A percentile compares a stretch with the other conserved stretches of the same genome.
Evolutionary conservation across 1,284 basidiomycete species (phyloP).

Genomic region (Austroboletus niveus): DNA sequence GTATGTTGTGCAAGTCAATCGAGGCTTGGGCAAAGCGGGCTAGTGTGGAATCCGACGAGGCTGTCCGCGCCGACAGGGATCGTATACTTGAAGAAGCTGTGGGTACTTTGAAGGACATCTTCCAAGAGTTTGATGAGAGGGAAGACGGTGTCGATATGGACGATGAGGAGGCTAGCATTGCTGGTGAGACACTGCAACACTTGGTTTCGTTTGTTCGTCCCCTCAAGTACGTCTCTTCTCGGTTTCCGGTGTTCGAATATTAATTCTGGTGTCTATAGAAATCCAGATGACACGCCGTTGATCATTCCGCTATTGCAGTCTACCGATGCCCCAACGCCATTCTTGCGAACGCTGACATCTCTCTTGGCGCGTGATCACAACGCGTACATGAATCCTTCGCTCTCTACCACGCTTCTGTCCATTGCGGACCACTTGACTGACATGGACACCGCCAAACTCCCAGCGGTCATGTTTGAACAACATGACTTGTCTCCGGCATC

Average conservation of each 20-base stretch:
- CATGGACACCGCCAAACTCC: conserved; percentile 56
- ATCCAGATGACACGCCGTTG: conserved; percentile 49
- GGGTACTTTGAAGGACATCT: conserved; percentile 64
- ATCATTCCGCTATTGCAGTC: conserved; percentile 54
- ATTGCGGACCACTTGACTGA: conserved; percentile 65
- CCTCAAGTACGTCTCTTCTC: conserved; percentile 45
- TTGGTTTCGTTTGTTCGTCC: conserved; percentile 54
- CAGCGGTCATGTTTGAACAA: conserved; percentile 58
- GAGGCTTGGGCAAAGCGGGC: conserved; percentile 53
- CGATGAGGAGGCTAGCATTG: conserved; percentile 60
- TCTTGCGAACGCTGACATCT: conserved; percentile 56
- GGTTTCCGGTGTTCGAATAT: conserved; percentile 1
- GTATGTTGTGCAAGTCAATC: conserved; percentile 49
- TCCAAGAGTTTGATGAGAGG: conserved; percentile 66
- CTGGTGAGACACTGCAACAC: conserved; percentile 58
- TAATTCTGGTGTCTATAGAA: conserved; percentile 38
- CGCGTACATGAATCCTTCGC: conserved; percentile 53
- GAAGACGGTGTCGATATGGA: conserved; percentile 61
- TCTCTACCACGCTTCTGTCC: conserved; percentile 60
- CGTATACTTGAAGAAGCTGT: conserved; percentile 65
- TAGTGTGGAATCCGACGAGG: conserved; percentile 21
- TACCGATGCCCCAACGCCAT: conserved; percentile 49
- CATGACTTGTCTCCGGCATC: conserved; percentile 67
- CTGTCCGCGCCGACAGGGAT: conserved; percentile 40
- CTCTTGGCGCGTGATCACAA: conserved; percentile 61